These are phyloP conservation scores for Trichoderma reesei DNA, from an alignment of 495 filamentous ascomycete species.

Conservation along the genomic window DNA sequence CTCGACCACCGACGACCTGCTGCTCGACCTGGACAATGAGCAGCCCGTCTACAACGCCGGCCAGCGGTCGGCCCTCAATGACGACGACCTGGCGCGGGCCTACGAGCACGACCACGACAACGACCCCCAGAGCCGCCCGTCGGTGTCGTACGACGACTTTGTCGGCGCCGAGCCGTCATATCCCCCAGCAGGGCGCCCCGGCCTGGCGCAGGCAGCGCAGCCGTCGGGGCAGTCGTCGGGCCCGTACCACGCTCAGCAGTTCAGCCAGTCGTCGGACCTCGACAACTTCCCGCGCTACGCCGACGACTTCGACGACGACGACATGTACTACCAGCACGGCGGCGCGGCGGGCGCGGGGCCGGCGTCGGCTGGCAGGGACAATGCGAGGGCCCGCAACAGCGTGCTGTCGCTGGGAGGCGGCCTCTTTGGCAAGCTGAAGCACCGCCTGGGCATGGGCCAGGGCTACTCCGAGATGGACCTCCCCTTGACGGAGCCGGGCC, in stretches of 20 bases:
- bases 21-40: conserved; percentile 64
- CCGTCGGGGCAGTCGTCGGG: conserved; percentile 20
- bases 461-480: conserved; percentile 98
- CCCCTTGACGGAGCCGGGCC: conserved; percentile 73
- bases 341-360: conserved; percentile 35
- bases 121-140: conserved; percentile 61
- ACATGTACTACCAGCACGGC: conserved; percentile 57
- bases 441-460: conserved; percentile 81
- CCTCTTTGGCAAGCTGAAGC: conserved; percentile 74
- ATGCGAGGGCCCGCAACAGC: conserved; percentile 69
- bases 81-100: conserved; percentile 63
- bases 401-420: conserved; percentile 79
- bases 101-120: conserved; percentile 63
- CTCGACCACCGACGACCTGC: conserved; percentile 54
- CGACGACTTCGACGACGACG: conserved; percentile 66
- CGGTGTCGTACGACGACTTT: conserved; percentile 90
- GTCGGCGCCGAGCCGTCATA: conserved; percentile 51
- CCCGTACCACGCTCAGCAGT: conserved; percentile 49
- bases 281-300: conserved; percentile 87
- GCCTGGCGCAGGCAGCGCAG: conserved; percentile 24
- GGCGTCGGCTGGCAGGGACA: conserved; percentile 28
- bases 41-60: conserved; percentile 63
- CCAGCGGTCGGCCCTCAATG: conserved; percentile 59
- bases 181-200: conserved; percentile 26
- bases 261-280: conserved; percentile 77